phyloP scores from a whole-genome alignment of 352 stramenopile species.

The Globisporangium carolinianum region DNA sequence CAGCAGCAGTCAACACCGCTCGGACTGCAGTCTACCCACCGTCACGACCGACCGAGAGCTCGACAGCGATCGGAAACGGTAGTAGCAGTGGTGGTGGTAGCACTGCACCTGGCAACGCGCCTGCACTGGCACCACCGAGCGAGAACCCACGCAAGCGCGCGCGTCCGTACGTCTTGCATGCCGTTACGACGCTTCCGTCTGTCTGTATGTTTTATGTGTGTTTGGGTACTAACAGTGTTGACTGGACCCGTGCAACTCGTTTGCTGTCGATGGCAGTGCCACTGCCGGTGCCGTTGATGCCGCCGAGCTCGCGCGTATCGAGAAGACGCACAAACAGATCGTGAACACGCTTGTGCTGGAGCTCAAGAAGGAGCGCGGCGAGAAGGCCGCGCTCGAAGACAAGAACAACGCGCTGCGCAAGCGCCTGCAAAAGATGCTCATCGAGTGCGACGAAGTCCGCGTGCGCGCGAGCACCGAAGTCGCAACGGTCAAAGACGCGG shows the following conservation, averaged over 20 bases:
- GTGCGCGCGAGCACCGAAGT: constrained; percentile 45
- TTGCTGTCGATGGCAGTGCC: too few species aligned
- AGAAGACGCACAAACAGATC: constrained; percentile 31
- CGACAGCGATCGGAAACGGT: neutral
- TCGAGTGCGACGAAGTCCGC: constrained; percentile 66
- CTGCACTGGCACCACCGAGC: neutral
- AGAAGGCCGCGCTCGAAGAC: constrained; percentile 45
- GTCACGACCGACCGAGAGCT: neutral
- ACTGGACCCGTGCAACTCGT: too few species aligned
- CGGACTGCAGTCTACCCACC: too few species aligned
- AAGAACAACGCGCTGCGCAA: constrained; percentile 68
- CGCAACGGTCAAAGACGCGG: constrained; percentile 39
- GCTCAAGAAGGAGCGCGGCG: constrained; percentile 44
- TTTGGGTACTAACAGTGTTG: too few species aligned
- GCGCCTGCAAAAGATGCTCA: constrained; percentile 68
- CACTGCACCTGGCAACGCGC: neutral
- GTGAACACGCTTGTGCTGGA: constrained; percentile 48
- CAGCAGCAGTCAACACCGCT: too few species aligned
- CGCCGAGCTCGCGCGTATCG: constrained; percentile 11
- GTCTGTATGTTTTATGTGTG: neutral
- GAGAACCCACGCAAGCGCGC: constrained; percentile 35
- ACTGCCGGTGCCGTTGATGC: constrained; percentile 11
- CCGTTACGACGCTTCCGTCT: neutral
- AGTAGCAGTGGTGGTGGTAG: neutral
- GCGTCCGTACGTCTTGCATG: constrained; percentile 27